Evolutionary conservation across 202 grass and related monocot genomes (phyloP).

Genomic region (Sporobolus alterniflorus): DNA sequence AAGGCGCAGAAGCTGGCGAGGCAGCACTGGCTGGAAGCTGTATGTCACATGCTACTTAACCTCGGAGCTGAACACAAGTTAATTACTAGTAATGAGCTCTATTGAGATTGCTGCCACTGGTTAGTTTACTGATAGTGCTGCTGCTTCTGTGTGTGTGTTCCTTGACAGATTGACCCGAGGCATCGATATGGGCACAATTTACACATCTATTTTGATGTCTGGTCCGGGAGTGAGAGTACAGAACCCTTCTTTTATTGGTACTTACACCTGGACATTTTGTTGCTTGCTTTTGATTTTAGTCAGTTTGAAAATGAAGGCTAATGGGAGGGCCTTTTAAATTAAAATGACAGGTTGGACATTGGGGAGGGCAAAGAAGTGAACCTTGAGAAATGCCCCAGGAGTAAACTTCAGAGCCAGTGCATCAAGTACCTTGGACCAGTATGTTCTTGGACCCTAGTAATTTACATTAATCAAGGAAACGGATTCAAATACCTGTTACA

Average conservation of each 20-base stretch:
- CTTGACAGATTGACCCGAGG: conserved; percentile 92
- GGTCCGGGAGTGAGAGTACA: conserved; percentile 83
- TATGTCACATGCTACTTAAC: conserved; percentile 62
- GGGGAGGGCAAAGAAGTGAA: conserved; percentile 97
- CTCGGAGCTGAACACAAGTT: conserved; percentile 36
- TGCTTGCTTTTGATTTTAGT: neutral
- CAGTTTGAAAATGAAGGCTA: conserved; percentile 2
- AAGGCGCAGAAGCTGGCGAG: conserved; percentile 92
- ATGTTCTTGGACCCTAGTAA: conserved; percentile 28
- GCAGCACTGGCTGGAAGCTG: conserved; percentile 99
- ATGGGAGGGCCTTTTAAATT: conserved; percentile 4
- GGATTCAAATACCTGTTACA: neutral
- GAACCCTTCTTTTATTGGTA: conserved; percentile 99
- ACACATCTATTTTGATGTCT: conserved; percentile 95
- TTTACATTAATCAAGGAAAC: neutral
- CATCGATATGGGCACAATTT: conserved; percentile 99
- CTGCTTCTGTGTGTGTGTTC: conserved; percentile 18
- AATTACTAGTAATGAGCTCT: neutral
- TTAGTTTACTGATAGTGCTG: conserved; percentile 41
- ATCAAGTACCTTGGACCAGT: conserved; percentile 98
- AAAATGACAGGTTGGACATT: conserved; percentile 83
- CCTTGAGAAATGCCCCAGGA: conserved; percentile 84
- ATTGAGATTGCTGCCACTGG: conserved; percentile 35
- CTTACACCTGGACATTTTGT: conserved; percentile 16
- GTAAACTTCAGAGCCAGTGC: conserved; percentile 89